Percentiles rank a stretch among this genome's conserved stretches.
phyloP scores from a whole-genome alignment of 352 stramenopile genomes.

The Phytopythium oedochilum region DNA sequence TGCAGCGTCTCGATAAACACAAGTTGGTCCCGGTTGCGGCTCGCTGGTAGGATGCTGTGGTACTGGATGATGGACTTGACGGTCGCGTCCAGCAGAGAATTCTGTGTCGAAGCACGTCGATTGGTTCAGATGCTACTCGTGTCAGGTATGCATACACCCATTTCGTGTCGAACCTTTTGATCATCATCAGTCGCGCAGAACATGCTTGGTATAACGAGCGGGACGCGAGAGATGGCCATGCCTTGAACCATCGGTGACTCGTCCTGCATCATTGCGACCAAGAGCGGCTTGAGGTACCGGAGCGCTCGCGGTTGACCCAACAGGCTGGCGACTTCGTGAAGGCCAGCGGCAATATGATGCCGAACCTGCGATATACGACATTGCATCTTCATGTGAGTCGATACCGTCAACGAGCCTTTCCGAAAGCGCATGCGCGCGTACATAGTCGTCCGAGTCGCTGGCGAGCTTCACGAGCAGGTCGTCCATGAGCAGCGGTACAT shows the following conservation, averaged over 20 bases:
- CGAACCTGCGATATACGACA: conserved; percentile 31
- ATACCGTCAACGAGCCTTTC: neutral
- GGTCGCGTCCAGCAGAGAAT: conserved; percentile 38
- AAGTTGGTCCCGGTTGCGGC: conserved; percentile 67
- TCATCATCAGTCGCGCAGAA: conserved; percentile 56
- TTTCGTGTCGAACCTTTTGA: conserved; percentile 39
- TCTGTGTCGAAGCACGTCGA: too few species aligned
- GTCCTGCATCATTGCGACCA: conserved; percentile 59
- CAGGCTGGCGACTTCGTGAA: conserved; percentile 68
- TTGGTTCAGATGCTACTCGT: too few species aligned
- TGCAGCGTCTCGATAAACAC: conserved; percentile 59
- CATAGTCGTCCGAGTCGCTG: conserved; percentile 43
- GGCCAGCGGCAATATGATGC: conserved; percentile 54
- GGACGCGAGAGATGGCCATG: conserved; percentile 46
- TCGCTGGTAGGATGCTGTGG: conserved; percentile 56
- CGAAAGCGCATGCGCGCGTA: conserved; percentile 7
- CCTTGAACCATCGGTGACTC: conserved; percentile 57
- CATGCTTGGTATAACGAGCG: conserved; percentile 44
- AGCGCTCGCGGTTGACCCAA: conserved; percentile 52
- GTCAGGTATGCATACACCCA: too few species aligned
- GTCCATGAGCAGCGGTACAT: conserved; percentile 62
- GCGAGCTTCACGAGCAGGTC: conserved; percentile 59
- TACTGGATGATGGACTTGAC: conserved; percentile 75
- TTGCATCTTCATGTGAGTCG: neutral
- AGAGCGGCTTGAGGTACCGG: conserved; percentile 58